Base-by-base conservation (phyloP, 1,284 basidiomycete species). In the Austroboletus olivaceoglutinosus region DNA sequence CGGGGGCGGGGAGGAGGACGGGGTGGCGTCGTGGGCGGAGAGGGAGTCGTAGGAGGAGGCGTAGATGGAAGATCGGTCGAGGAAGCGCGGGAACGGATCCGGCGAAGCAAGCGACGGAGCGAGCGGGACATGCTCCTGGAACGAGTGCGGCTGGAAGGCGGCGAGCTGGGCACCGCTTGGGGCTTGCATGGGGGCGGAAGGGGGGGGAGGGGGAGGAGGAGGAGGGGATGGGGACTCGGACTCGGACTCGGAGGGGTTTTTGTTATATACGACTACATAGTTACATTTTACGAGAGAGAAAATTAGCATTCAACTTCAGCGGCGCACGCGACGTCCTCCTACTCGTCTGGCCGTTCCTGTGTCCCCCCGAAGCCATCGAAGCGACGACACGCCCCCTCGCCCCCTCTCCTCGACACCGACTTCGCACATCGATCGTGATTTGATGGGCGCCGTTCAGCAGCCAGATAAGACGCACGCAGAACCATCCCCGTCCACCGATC, bases 301-400 rank as follows among this genome's bases (percentile, higher is more conserved):
- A 62, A 53, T 65, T 65, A 65, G 56, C 61, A 59, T 63, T 67
- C 55, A 48, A 65, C 45, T 38, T 10, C 61, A 64, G 64, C 61
- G 61, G 49, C 61, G 39, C 37, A 31, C 11, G 30, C 30, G 15
- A 12, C 11, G 5, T 2, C 41, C 25, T 48, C 45, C 27, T 31
- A 38, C 38, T 53, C 36, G 30, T 23, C 59, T 53, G n/a, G n/a
- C n/a, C n/a, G n/a, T n/a, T n/a, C n/a, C n/a, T n/a, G n/a, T n/a
- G 49, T 44, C 49, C 44, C 42, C 39, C 41, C 43, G 60, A 60
- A 59, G 58, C 33, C 22, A 33, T 19, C 36, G 44, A 49, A 58
- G 49, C 15, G 41, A 22, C 12, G 10, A 48, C 58, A 59, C 54
- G 52, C 59, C 30, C 15, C 53, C 22, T 15, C 43, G 19, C 39